These are phyloP conservation scores for Argentina anserina DNA, from an alignment of 306 rosid species.

Conservation along the genomic window DNA sequence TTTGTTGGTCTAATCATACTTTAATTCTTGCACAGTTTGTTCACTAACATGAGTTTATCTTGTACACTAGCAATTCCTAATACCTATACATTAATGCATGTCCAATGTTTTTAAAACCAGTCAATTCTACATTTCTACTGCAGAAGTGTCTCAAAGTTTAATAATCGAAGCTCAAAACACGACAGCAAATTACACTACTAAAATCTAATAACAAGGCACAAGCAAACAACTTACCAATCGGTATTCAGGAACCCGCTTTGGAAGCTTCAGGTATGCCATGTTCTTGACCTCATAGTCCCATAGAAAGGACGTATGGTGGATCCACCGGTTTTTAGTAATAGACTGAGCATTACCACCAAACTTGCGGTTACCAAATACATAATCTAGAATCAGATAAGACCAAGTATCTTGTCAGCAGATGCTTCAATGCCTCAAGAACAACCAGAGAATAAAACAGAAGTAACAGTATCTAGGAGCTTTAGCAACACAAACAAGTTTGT, in stretches of 20 bases:
- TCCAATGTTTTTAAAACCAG: neutral
- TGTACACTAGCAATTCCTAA: neutral
- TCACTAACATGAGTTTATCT: neutral
- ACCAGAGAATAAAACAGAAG: neutral
- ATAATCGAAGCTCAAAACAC: neutral
- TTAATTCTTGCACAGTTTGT: neutral
- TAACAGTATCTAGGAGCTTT: conserved; percentile 4
- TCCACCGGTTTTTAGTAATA: conserved; percentile 79
- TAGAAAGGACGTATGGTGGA: conserved; percentile 95
- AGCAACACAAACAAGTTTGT: neutral
- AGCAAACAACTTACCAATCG: conserved; percentile 51
- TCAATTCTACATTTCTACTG: neutral
- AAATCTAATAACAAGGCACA: neutral
- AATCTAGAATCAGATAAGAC: conserved; percentile 49
- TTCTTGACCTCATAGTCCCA: conserved; percentile 77
- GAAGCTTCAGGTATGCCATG: conserved; percentile 85
- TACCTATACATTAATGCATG: neutral
- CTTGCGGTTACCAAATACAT: conserved; percentile 74
- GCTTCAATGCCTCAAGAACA: conserved; percentile 9
- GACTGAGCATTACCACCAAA: conserved; percentile 99
- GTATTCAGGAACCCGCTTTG: conserved; percentile 68
- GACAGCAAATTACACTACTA: neutral
- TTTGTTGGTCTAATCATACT: neutral
- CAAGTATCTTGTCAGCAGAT: conserved; percentile 16
- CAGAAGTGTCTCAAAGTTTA: neutral